A percentile compares a stretch with the other conserved stretches of the same genome.
Conservation (phyloP, 352 stramenopile species). For the Pythium brachiatum region DNA sequence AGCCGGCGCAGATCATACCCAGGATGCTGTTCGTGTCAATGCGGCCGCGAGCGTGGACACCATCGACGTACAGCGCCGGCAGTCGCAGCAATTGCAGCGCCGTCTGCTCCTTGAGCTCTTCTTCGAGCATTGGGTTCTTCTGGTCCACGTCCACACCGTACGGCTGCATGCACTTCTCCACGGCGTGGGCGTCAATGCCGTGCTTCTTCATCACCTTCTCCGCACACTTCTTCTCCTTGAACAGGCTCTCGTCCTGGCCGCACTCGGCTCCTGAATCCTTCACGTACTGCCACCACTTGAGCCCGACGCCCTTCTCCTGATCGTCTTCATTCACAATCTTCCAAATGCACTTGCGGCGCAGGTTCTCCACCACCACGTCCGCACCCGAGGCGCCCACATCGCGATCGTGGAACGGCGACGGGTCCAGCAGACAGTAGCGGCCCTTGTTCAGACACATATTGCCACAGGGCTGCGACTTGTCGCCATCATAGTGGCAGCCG, state of each 20-base stretch:
- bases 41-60: slow-evolving; percentile 88
- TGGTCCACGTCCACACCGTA: slow-evolving; percentile 87
- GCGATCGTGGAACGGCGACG: slow-evolving; percentile 93
- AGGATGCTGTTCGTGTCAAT: slow-evolving; percentile 87
- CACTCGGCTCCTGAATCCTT: slow-evolving; percentile 89
- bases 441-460: slow-evolving; percentile 98
- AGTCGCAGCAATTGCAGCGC: slow-evolving; percentile 90
- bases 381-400: slow-evolving; percentile 90
- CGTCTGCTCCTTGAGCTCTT: slow-evolving; percentile 89
- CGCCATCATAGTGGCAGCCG: slow-evolving; percentile 84
- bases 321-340: slow-evolving; percentile 75
- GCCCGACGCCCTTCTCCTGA: slow-evolving; percentile 78
- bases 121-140: slow-evolving; percentile 88
- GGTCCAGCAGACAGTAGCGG: slow-evolving; percentile 95
- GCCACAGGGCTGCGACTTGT: slow-evolving; percentile 81
- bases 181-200: slow-evolving; percentile 73
- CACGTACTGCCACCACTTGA: slow-evolving; percentile 95
- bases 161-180: slow-evolving; percentile 94
- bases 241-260: slow-evolving; percentile 77
- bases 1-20: slow-evolving; percentile 84
- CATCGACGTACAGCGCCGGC: slow-evolving; percentile 94
- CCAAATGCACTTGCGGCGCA: slow-evolving; percentile 96
- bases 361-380: slow-evolving; percentile 93
- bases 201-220: slow-evolving; percentile 90
- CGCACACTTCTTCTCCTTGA: slow-evolving; percentile 87